Conservation (phyloP, 352 stramenopile genomes). For the Peronospora farinosa region DNA sequence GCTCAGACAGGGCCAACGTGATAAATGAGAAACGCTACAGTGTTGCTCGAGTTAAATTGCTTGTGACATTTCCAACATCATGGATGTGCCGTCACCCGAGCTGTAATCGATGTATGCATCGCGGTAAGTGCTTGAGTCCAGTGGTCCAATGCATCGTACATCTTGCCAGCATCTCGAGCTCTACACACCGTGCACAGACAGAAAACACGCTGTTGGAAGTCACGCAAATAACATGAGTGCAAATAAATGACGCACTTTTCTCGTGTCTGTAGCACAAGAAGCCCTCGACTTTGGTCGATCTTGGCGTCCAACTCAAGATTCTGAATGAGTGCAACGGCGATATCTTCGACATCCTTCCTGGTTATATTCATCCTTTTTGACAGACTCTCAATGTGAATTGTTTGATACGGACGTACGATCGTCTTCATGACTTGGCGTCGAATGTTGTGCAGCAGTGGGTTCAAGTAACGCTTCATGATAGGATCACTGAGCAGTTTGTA, state of each 20-base stretch:
- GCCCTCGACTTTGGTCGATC: constrained; percentile 83
- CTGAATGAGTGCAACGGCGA: constrained; percentile 89
- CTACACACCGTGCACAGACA: constrained; percentile 11
- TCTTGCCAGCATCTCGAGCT: constrained; percentile 54
- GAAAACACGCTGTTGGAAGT: constrained; percentile 1
- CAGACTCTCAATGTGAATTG: constrained; percentile 85
- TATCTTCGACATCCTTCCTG: constrained; percentile 79
- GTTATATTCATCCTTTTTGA: constrained; percentile 88
- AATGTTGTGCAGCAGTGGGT: constrained; percentile 90
- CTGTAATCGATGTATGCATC: constrained; percentile 40
- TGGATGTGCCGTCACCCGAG: constrained; percentile 29
- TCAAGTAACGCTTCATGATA: constrained; percentile 89
- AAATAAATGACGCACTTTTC: constrained; percentile 33
- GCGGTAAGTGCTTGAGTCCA: constrained; percentile 52
- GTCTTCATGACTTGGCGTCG: constrained; percentile 89
- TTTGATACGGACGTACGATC: constrained; percentile 87
- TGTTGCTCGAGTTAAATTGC: constrained; percentile 6
- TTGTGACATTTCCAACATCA: constrained; percentile 10
- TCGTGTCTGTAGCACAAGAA: constrained; percentile 48
- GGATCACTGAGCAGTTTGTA: constrained; percentile 89
- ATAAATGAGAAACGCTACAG: constrained; percentile 2
- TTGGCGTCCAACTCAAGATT: constrained; percentile 82
- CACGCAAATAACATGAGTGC: not conserved
- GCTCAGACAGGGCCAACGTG: constrained; percentile 9
- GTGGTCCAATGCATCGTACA: constrained; percentile 58